Evolutionary conservation across 1,139 yeast species (phyloP), one percentile per base, ranked within the genome.

Genomic region (Barnettozyma hawaiiensis): DNA sequence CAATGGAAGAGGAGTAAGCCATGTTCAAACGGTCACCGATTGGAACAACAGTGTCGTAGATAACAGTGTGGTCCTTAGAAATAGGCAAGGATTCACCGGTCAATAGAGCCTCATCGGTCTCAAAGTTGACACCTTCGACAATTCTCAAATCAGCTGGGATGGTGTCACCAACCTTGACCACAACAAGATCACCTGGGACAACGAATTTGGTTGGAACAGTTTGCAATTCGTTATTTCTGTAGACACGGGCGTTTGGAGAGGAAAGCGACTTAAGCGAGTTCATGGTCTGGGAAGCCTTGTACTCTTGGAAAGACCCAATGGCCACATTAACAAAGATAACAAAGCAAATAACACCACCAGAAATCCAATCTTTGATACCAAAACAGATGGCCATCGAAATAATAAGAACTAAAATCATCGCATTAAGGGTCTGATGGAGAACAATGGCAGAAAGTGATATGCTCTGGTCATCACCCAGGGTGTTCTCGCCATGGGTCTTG

Each of bases 361-460:
- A 80, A 46, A 84, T 85, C 83, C 86, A 84, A 63, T 84, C 94
- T 44, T 69, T 69, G 52, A 85, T 81, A n/a, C 85, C 90, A 39
- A 84, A 71, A 2, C 92, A 82, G 42, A 85, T 82, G 35, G 80
- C 65, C 87, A 82, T 79, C 22, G 92, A 81, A 41, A 83, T 81
- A 39, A 83, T 64, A 52, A 85, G 70, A 14, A 84, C 90, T 52
- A 85, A 63, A 37, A 84, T 80, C 94, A 85, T 84, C 38, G 94
- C 94, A 58, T 85, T 85, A 62, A 81, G 79, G 2, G 80, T 69
- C 59, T 85, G 95, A 50, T 81, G 83, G 43, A 84, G 69, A 38
- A 84, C 55, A 38, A 85, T 84, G 47, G 69, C 67, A 24, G 71
- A 58, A 73, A 71, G 18, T 54, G 48, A 1, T 77, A 78, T 56